Evolutionary conservation across 257 asterid genomes (phyloP).

Genomic region (Salvia miltiorrhiza): DNA sequence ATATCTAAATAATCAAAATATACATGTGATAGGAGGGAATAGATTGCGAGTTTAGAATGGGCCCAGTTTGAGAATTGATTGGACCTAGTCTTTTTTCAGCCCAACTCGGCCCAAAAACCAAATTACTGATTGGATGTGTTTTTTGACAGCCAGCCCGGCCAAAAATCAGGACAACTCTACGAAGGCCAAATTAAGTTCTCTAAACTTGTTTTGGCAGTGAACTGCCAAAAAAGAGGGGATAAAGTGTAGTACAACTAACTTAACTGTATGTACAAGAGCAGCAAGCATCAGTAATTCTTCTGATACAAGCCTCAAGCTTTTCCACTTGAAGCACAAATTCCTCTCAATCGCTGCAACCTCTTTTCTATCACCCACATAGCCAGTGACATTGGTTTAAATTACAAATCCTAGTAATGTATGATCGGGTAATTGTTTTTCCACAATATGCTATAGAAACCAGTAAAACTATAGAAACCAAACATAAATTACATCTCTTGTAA

Average conservation of each 20-base stretch:
- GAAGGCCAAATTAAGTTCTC: neutral
- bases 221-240: neutral
- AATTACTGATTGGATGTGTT: too few species aligned
- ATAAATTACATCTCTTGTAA: neutral
- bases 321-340: slow-evolving; percentile 50
- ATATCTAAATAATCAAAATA: too few species aligned
- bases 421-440: neutral
- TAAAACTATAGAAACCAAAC: neutral
- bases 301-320: slow-evolving; percentile 45
- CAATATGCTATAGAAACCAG: neutral
- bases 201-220: too few species aligned
- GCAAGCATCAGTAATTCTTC: neutral
- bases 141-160: too few species aligned
- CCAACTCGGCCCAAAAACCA: too few species aligned
- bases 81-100: too few species aligned
- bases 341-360: slow-evolving; percentile 56
- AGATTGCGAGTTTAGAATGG: too few species aligned
- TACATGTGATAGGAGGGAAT: too few species aligned
- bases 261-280: slow-evolving; percentile 11
- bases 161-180: too few species aligned
- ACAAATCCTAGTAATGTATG: too few species aligned
- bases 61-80: too few species aligned
- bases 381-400: too few species aligned
- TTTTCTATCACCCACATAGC: slow-evolving; percentile 37
- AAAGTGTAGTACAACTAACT: neutral